A percentile compares a stretch with the other conserved stretches of the same genome.
Conservation (phyloP, 225 moss, liverwort and hornwort genomes). For the Polytrichum formosum region DNA sequence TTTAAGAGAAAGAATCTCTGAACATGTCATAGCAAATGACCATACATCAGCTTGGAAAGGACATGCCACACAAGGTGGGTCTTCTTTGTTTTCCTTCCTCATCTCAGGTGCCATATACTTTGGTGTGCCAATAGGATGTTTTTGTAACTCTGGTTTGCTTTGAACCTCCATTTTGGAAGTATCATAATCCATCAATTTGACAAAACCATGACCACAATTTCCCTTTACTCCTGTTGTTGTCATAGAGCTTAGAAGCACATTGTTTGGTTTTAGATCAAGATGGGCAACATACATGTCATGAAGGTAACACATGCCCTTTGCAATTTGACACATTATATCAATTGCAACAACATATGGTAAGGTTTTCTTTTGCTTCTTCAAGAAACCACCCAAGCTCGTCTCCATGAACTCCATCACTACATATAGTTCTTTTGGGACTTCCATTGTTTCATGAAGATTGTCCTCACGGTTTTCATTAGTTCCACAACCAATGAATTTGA, state of each 20-base stretch:
- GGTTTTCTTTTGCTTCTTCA: not conserved
- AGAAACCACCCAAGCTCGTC: not conserved
- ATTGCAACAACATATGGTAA: not conserved
- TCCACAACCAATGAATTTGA: constrained; percentile 21
- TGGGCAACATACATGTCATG: constrained; percentile 1
- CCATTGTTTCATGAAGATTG: too few relatives aligned
- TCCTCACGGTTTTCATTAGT: not conserved
- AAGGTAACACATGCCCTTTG: constrained; percentile 8
- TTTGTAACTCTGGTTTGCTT: not conserved
- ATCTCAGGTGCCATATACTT: constrained; percentile 6
- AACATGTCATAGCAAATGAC: not conserved
- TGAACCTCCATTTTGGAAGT: not conserved
- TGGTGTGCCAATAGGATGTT: not conserved
- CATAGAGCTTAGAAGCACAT: not conserved
- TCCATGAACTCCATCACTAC: not conserved
- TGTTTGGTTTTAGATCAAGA: constrained; percentile 7
- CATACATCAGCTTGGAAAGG: not conserved
- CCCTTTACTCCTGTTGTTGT: not conserved
- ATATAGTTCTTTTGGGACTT: not conserved
- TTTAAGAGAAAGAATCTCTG: not conserved
- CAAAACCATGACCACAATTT: not conserved
- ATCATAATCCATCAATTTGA: not conserved
- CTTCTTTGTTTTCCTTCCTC: too few relatives aligned
- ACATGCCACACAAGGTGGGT: not conserved
- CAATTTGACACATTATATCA: not conserved